Evolutionary conservation across 805 yeast genomes (phyloP).

Genomic region (Starmerella etchellsii): DNA sequence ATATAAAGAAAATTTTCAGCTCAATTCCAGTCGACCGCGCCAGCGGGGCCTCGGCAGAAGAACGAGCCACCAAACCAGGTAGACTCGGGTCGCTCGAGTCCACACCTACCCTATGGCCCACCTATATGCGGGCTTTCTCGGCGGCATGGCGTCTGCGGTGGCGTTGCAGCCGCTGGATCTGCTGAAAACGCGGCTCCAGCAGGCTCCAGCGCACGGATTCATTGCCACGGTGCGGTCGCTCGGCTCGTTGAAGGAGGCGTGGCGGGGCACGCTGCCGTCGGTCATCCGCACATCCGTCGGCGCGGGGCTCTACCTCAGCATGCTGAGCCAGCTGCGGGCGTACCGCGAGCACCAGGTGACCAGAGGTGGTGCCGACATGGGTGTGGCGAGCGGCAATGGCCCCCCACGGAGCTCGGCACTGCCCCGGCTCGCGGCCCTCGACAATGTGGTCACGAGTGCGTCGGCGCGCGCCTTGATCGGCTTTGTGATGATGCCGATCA

Average conservation of each 20-base stretch:
- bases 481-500: constrained; percentile 82
- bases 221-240: constrained; percentile 16
- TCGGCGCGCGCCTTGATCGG: constrained; percentile 73
- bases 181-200: constrained; percentile 77
- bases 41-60: too few relatives aligned
- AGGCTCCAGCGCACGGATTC: constrained; percentile 26
- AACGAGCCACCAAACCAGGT: too few relatives aligned
- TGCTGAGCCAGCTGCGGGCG: constrained; percentile 36
- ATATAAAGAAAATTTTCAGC: too few relatives aligned
- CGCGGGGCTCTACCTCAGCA: constrained; percentile 70
- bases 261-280: constrained; percentile 93
- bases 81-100: too few relatives aligned
- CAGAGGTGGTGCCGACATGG: background rate
- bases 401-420: constrained; percentile 27
- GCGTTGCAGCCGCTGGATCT: constrained; percentile 80
- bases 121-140: constrained; percentile 65
- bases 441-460: constrained; percentile 67
- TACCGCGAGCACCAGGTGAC: constrained; percentile 2
- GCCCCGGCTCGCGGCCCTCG: constrained; percentile 58
- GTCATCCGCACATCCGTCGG: constrained; percentile 84
- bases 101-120: constrained; percentile 33
- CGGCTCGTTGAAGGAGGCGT: constrained; percentile 25
- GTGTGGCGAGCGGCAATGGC: background rate
- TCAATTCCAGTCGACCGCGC: too few relatives aligned
- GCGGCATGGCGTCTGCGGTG: constrained; percentile 73